phyloP scores from a whole-genome alignment of 331 rosid genomes.

The Cydonia oblonga region DNA sequence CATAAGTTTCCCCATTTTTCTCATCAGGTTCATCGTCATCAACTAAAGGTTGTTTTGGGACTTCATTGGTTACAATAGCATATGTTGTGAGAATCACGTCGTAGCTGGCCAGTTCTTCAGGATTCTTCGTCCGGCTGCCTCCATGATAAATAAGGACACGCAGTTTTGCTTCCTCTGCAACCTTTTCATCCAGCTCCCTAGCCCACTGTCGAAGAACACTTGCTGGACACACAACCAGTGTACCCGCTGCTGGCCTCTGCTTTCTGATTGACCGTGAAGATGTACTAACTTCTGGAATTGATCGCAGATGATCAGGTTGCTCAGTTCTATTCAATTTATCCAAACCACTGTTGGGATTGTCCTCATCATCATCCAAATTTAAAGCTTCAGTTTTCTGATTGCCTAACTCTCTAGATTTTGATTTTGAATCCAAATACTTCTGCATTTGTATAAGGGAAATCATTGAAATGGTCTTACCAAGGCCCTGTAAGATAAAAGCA shows the following conservation, averaged over 20 bases:
- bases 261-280: slow-evolving; percentile 41
- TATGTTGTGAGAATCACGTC: slow-evolving; percentile 96
- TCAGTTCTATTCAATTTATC: slow-evolving; percentile 29
- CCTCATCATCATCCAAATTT: slow-evolving; percentile 82
- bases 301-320: slow-evolving; percentile 36
- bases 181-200: slow-evolving; percentile 86
- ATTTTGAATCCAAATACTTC: slow-evolving; percentile 46
- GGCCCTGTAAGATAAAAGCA: slow-evolving; percentile 60
- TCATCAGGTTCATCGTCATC: slow-evolving; percentile 84
- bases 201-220: slow-evolving; percentile 98
- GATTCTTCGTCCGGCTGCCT: slow-evolving; percentile 83
- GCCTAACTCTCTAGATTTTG: slow-evolving; percentile 42
- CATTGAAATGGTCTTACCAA: slow-evolving; percentile 94
- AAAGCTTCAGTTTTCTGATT: slow-evolving; percentile 65
- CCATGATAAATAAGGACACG: slow-evolving; percentile 79
- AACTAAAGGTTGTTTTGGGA: slow-evolving; percentile 87
- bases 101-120: slow-evolving; percentile 53
- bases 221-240: slow-evolving; percentile 97
- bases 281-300: slow-evolving; percentile 44
- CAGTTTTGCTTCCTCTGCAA: slow-evolving; percentile 55
- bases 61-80: slow-evolving; percentile 80
- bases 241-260: slow-evolving; percentile 94
- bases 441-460: slow-evolving; percentile 87
- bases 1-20: slow-evolving; percentile 48
- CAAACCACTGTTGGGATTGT: slow-evolving; percentile 27